Conservation (phyloP, 768 basidiomycete genomes). For the Epithele typhae region DNA sequence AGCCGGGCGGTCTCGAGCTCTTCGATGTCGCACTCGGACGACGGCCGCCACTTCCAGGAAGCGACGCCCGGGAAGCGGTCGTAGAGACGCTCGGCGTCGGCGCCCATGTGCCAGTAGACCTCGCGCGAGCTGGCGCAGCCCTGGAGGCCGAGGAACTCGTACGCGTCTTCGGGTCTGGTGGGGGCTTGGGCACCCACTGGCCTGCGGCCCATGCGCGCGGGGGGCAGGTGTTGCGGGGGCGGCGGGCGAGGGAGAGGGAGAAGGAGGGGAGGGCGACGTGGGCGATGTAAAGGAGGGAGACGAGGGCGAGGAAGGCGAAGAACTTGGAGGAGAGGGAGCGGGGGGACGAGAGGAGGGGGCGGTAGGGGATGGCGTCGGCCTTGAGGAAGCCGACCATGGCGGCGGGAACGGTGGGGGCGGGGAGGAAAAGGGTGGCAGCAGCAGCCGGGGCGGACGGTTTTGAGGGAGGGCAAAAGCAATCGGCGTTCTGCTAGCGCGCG, state of each 20-base stretch:
- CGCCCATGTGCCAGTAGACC: conserved; percentile 58
- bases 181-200: conserved; percentile 38
- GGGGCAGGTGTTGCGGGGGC: conserved; percentile 24
- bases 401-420: no score
- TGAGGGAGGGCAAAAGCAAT: no score
- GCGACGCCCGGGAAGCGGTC: conserved; percentile 49
- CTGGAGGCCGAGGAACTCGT: conserved; percentile 50
- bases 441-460: no score
- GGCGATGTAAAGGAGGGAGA: conserved; percentile 5
- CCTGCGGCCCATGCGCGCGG: conserved; percentile 34
- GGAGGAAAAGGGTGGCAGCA: no score
- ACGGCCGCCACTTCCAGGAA: conserved; percentile 52
- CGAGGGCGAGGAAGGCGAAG: conserved; percentile 6
- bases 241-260: neutral
- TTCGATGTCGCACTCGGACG: conserved; percentile 38
- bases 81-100: conserved; percentile 44
- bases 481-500: no score
- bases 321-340: conserved; percentile 11
- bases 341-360: conserved; percentile 8
- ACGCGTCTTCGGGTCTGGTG: conserved; percentile 34
- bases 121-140: conserved; percentile 64
- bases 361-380: conserved; percentile 7
- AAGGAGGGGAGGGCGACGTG: conserved; percentile 7
- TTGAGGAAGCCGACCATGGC: conserved; percentile 13
- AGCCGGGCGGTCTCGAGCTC: conserved; percentile 40